These are phyloP conservation scores for Fusarium anthophilum DNA, from an alignment of 2,329 filamentous ascomycete species.

Conservation along the genomic window DNA sequence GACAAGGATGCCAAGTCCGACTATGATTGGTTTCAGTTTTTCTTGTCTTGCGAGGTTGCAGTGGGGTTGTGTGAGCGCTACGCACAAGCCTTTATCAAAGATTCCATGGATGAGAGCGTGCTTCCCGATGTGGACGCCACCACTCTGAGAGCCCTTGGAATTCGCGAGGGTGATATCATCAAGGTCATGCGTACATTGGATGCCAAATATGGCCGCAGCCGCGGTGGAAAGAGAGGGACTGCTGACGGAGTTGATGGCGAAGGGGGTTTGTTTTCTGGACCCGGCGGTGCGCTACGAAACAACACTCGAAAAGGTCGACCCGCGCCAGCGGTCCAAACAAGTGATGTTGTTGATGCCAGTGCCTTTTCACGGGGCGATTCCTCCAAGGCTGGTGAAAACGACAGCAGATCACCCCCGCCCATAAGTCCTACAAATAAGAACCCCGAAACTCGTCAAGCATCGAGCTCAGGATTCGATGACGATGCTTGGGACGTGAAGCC, in stretches of 20 bases:
- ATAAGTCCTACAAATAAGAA: conserved; percentile 44
- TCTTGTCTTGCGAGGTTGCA: conserved; percentile 89
- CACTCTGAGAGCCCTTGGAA: conserved; percentile 85
- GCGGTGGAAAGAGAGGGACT: conserved; percentile 50
- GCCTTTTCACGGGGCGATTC: conserved; percentile 74
- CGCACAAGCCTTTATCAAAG: conserved; percentile 84
- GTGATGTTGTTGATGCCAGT: conserved; percentile 86
- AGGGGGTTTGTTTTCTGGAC: conserved; percentile 87
- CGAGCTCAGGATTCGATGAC: conserved; percentile 81
- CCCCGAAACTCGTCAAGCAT: conserved; percentile 37
- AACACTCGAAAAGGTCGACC: conserved; percentile 94
- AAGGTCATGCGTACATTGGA: conserved; percentile 93
- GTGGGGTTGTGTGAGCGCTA: conserved; percentile 95
- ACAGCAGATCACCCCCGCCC: conserved; percentile 33
- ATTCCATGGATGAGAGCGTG: conserved; percentile 96
- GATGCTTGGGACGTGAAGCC: conserved; percentile 98
- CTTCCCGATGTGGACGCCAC: conserved; percentile 87
- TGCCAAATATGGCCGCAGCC: conserved; percentile 75
- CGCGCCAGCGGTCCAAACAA: conserved; percentile 84
- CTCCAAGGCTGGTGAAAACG: conserved; percentile 33
- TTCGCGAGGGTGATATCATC: conserved; percentile 96
- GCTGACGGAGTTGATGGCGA: conserved; percentile 66
- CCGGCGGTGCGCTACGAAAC: conserved; percentile 89
- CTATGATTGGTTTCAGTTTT: conserved; percentile 99
- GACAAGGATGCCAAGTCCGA: conserved; percentile 72